Evolutionary conservation across 1,284 basidiomycete genomes (phyloP).

Genomic region (Golubevia sp.): DNA sequence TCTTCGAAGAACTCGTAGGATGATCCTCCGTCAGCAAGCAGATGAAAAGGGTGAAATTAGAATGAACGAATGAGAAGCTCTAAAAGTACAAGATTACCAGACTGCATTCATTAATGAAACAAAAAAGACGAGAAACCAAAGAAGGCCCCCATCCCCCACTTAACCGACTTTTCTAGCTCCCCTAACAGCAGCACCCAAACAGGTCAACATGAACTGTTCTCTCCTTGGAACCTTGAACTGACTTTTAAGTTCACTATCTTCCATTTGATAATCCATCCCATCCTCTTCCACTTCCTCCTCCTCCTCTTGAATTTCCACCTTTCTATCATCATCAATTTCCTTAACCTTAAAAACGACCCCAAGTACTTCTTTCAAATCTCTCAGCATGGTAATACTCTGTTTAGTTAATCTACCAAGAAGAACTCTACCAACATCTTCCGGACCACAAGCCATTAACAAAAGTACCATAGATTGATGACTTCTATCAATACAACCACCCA

Average conservation of each 20-base stretch:
- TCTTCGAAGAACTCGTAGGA: too few relatives aligned
- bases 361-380: slow-evolving; percentile 81
- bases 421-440: slow-evolving; percentile 91
- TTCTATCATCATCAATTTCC: slow-evolving; percentile 7
- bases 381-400: slow-evolving; percentile 81
- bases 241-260: slow-evolving; percentile 11
- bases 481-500: slow-evolving; percentile 87
- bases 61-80: too few relatives aligned
- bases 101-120: too few relatives aligned
- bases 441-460: slow-evolving; percentile 89
- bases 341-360: slow-evolving; percentile 69
- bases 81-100: too few relatives aligned
- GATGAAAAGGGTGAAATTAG: too few relatives aligned
- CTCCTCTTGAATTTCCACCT: neutral
- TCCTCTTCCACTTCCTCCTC: neutral
- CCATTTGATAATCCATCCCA: slow-evolving; percentile 1
- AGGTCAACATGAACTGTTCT: neutral
- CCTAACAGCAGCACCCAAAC: neutral
- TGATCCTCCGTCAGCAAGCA: too few relatives aligned
- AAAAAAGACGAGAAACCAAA: too few relatives aligned
- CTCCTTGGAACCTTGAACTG: slow-evolving; percentile 1
- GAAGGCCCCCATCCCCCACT: too few relatives aligned
- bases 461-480: slow-evolving; percentile 87
- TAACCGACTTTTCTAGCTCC: neutral
- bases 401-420: slow-evolving; percentile 78